These are phyloP conservation scores for Chlorella sp. DNA, from an alignment of 139 green algal genomes.

Conservation along the genomic window DNA sequence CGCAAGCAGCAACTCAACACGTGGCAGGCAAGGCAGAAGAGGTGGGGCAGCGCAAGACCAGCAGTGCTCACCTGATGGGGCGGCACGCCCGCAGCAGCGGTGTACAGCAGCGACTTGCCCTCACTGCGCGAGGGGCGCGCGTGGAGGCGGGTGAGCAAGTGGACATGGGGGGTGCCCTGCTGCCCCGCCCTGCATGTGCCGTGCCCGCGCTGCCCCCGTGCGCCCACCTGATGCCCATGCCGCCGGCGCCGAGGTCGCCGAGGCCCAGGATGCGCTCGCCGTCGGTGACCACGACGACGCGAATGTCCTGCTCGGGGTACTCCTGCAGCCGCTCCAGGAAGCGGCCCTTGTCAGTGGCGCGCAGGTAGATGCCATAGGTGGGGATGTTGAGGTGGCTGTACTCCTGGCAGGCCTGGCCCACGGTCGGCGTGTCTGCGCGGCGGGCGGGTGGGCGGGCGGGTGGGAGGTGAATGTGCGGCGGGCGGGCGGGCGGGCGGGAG, in stretches of 20 bases:
- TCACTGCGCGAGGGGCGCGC: neutral
- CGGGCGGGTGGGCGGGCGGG: no score
- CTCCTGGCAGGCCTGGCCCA: conserved; percentile 85
- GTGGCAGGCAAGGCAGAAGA: no score
- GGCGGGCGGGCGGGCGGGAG: no score
- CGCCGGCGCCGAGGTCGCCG: conserved; percentile 64
- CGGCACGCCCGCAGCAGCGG: conserved; percentile 49
- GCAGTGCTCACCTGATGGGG: conserved; percentile 35
- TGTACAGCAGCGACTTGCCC: conserved; percentile 53
- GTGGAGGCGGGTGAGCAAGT: neutral
- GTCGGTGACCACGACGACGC: conserved; percentile 63
- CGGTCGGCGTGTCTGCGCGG: conserved; percentile 95
- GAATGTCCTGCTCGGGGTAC: conserved; percentile 51
- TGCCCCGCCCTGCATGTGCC: no score
- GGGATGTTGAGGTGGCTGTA: conserved; percentile 55
- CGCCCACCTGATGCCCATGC: conserved; percentile 52
- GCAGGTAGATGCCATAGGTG: conserved; percentile 46
- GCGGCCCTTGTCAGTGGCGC: conserved; percentile 12
- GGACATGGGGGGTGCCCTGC: no score
- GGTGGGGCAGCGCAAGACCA: no score
- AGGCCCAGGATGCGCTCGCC: conserved; percentile 71
- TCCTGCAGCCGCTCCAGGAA: conserved; percentile 46
- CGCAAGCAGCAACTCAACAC: no score
- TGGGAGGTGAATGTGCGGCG: no score
- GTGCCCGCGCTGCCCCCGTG: no score